Evolutionary conservation across 352 stramenopile species (phyloP).

Genomic region (Achlya hypogyna): DNA sequence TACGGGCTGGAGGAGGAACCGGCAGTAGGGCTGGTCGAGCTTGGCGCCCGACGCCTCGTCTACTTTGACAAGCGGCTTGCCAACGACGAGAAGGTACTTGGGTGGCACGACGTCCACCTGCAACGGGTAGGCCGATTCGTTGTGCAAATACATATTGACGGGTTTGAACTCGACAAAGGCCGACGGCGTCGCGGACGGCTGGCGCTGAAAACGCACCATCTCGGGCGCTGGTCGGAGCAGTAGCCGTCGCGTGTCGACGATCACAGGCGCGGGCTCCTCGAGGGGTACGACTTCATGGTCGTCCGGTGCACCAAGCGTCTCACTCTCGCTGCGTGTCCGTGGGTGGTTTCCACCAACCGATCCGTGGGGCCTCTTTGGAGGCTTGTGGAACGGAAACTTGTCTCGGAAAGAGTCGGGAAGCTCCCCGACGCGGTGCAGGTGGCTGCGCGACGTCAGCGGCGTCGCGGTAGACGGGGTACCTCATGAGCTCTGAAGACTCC

Average conservation of each 20-base stretch:
- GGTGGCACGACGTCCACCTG: constrained; percentile 37
- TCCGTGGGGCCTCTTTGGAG: constrained; percentile 30
- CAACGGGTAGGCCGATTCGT: constrained; percentile 47
- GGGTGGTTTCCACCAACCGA: constrained; percentile 13
- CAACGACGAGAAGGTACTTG: neutral
- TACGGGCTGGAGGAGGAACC: constrained; percentile 10
- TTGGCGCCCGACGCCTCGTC: neutral
- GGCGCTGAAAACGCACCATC: constrained; percentile 5
- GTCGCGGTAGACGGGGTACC: constrained; percentile 29
- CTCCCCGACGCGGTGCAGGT: constrained; percentile 33
- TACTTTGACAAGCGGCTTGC: constrained; percentile 2
- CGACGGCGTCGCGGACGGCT: neutral
- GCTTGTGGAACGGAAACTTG: constrained; percentile 52
- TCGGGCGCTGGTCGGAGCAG: constrained; percentile 6
- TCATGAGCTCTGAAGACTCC: constrained; percentile 53
- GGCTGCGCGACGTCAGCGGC: neutral
- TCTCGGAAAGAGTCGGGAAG: constrained; percentile 47
- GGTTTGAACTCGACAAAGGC: constrained; percentile 25
- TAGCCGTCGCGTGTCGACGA: neutral
- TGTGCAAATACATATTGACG: constrained; percentile 72
- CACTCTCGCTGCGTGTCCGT: constrained; percentile 16
- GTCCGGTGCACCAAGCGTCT: constrained; percentile 24
- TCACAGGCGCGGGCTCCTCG: neutral
- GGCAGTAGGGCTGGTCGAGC: constrained; percentile 3
- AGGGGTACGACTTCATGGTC: neutral